Conservation (phyloP, 768 basidiomycete genomes). For the Cystobasidium tubakii region DNA sequence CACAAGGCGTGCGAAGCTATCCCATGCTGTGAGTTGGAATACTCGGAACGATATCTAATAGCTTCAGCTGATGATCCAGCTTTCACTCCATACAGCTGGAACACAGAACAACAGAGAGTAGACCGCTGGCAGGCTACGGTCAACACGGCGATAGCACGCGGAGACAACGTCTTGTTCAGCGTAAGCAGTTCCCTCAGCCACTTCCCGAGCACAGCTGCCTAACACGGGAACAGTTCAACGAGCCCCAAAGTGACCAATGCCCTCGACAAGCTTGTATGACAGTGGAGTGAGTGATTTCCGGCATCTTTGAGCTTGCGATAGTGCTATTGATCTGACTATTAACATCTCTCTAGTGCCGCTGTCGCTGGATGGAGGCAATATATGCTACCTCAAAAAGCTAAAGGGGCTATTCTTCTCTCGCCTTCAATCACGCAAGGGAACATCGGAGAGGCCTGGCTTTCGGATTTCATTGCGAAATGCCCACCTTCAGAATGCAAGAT, state of each 20-base stretch:
- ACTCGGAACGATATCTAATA: no score
- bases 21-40: not conserved
- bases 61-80: no score
- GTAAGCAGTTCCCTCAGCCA: not conserved
- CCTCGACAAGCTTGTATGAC: not conserved
- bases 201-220: not conserved
- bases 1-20: not conserved
- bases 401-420: not conserved
- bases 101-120: not conserved
- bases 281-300: not conserved
- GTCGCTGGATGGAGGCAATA: not conserved
- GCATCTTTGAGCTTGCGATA: no score
- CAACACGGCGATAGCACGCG: not conserved
- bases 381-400: not conserved
- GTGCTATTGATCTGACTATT: not conserved
- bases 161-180: not conserved
- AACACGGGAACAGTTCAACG: constrained; percentile 4
- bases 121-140: not conserved
- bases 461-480: not conserved
- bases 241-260: not conserved
- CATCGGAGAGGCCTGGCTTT: not conserved
- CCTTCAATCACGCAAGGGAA: not conserved
- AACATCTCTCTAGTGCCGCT: not conserved
- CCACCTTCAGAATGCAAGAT: not conserved
- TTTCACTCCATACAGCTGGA: not conserved